Evolutionary conservation across 2,329 filamentous ascomycete genomes (phyloP).

Genomic region (Phaeomoniella chlamydospora): DNA sequence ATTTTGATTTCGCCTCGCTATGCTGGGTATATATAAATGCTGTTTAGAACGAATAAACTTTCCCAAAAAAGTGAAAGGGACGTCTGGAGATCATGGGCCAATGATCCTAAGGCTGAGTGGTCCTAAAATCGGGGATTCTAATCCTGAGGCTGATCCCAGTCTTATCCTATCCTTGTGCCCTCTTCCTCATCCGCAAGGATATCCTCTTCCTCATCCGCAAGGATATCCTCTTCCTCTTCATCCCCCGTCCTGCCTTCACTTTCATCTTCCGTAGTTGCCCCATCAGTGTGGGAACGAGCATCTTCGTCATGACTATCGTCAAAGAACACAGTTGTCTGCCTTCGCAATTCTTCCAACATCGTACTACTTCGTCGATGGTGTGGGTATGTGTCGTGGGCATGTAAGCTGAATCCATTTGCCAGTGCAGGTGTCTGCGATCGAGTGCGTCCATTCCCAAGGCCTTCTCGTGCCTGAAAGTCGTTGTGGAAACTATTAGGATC

Average conservation of each 20-base stretch:
- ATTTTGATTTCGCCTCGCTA: too few relatives aligned
- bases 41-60: too few relatives aligned
- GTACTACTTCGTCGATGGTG: constrained; percentile 10
- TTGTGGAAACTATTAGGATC: constrained; percentile 2
- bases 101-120: too few relatives aligned
- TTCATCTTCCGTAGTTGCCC: constrained; percentile 27
- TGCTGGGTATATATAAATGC: too few relatives aligned
- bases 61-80: too few relatives aligned
- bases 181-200: constrained; percentile 1
- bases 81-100: too few relatives aligned
- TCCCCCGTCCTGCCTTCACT: too few relatives aligned
- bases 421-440: background rate
- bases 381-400: background rate
- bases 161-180: constrained; percentile 1
- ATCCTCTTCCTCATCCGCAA: constrained; percentile 16
- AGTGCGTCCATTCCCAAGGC: background rate
- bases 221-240: constrained; percentile 8
- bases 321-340: constrained; percentile 32
- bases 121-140: too few relatives aligned
- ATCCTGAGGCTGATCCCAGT: too few relatives aligned
- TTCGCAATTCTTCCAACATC: constrained; percentile 27
- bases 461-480: constrained; percentile 3
- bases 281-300: constrained; percentile 25
- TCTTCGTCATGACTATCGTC: constrained; percentile 23
- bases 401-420: background rate